phyloP scores from a whole-genome alignment of 306 rosid genomes.

The Vigna radiata region DNA sequence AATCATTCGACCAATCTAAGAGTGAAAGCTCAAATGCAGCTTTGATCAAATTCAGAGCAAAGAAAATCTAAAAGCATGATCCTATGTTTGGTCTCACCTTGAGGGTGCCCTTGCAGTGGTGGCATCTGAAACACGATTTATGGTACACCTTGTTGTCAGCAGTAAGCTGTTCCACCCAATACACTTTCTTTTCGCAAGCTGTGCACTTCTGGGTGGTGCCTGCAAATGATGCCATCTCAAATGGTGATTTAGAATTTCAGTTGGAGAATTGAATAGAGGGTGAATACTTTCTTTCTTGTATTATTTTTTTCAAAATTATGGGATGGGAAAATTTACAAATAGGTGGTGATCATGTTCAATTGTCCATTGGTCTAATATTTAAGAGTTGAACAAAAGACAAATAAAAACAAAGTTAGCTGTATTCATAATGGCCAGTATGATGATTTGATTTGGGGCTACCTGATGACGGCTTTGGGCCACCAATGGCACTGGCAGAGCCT shows the following conservation, averaged over 20 bases:
- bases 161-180: conserved; percentile 85
- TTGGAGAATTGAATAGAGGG: conserved; percentile 27
- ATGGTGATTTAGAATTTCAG: conserved; percentile 23
- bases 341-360: conserved; percentile 34
- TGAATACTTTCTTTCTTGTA: neutral
- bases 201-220: conserved; percentile 96
- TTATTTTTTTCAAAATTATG: conserved; percentile 19
- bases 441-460: conserved; percentile 34
- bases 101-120: conserved; percentile 97
- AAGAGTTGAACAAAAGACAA: conserved; percentile 37
- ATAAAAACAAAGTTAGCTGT: conserved; percentile 39
- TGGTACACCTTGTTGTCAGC: conserved; percentile 88
- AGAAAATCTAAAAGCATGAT: conserved; percentile 25
- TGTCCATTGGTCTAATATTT: conserved; percentile 37
- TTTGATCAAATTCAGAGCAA: conserved; percentile 17
- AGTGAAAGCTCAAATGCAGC: conserved; percentile 3
- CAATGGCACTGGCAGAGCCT: neutral
- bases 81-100: conserved; percentile 52
- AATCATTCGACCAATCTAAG: neutral
- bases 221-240: conserved; percentile 78
- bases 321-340: conserved; percentile 41
- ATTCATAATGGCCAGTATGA: conserved; percentile 45
- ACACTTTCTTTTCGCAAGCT: conserved; percentile 92
- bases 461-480: conserved; percentile 40
- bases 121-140: conserved; percentile 92